Percentiles rank a stretch among this genome's conserved stretches.
Conservation (phyloP, 495 filamentous ascomycete genomes). For the Penicillium desertorum region DNA sequence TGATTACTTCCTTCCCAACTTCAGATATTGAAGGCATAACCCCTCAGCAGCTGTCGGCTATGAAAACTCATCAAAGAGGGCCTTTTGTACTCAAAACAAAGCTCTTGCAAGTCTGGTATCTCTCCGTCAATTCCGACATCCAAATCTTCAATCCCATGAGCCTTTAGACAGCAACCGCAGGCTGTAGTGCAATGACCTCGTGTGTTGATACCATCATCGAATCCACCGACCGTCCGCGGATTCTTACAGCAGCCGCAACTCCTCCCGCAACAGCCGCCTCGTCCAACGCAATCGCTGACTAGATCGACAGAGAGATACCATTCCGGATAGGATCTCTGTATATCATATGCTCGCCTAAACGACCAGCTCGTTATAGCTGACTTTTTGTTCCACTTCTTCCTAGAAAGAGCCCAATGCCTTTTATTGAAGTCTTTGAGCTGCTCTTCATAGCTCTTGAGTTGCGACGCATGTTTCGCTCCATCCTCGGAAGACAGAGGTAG, state of each 20-base stretch:
- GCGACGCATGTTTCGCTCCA: too few relatives aligned
- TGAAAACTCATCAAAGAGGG: too few relatives aligned
- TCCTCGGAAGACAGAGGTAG: too few relatives aligned
- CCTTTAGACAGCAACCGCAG: neutral
- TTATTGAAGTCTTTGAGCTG: neutral
- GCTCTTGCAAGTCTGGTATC: too few relatives aligned
- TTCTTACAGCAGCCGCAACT: neutral
- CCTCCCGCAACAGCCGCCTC: constrained; percentile 5
- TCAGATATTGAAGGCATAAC: too few relatives aligned
- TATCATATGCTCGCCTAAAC: neutral
- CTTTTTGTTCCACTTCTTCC: neutral
- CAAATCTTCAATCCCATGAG: neutral
- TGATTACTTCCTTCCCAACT: too few relatives aligned
- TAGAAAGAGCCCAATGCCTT: neutral
- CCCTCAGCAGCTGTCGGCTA: too few relatives aligned
- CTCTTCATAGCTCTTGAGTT: too few relatives aligned
- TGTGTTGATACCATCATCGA: too few relatives aligned
- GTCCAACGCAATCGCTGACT: neutral
- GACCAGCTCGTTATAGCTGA: neutral
- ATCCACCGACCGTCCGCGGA: too few relatives aligned
- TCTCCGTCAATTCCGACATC: neutral
- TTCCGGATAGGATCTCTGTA: neutral
- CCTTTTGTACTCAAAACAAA: too few relatives aligned
- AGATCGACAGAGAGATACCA: neutral
- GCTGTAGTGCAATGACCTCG: neutral